Conservation (phyloP, 805 yeast genomes). For the Ogataea methanolica region DNA sequence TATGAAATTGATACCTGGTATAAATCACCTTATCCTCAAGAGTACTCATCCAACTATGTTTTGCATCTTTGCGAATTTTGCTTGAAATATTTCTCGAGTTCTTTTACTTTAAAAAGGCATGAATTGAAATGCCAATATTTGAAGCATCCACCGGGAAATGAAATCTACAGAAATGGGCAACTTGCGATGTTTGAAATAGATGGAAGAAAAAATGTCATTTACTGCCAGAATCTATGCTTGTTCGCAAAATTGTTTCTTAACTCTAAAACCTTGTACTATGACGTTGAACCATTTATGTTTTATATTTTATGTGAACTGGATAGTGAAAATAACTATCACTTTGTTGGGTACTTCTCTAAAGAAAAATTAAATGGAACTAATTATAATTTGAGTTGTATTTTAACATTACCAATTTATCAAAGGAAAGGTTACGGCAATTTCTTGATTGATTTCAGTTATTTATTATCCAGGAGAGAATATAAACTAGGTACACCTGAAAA, state of each 20-base stretch:
- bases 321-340: constrained; percentile 47
- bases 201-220: constrained; percentile 75
- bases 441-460: constrained; percentile 83
- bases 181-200: constrained; percentile 87
- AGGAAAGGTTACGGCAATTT: constrained; percentile 86
- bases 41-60: constrained; percentile 57
- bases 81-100: constrained; percentile 70
- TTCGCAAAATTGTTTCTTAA: constrained; percentile 85
- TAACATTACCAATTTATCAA: constrained; percentile 85
- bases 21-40: constrained; percentile 89
- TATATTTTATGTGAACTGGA: constrained; percentile 76
- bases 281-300: constrained; percentile 92
- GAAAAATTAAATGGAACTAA: constrained; percentile 72
- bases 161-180: constrained; percentile 73
- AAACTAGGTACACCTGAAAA: constrained; percentile 92
- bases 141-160: constrained; percentile 84
- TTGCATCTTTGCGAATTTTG: constrained; percentile 83
- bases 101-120: constrained; percentile 66
- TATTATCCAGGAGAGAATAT: constrained; percentile 68
- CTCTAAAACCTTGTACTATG: constrained; percentile 88
- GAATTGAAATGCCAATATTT: constrained; percentile 61
- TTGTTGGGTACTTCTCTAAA: constrained; percentile 93
- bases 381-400: constrained; percentile 85
- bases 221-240: constrained; percentile 86
- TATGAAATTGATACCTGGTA: constrained; percentile 88